A percentile compares a stretch with the other conserved stretches of the same genome.
Conservation (phyloP, 75 land plant genomes). For the Picea sitchensis region DNA sequence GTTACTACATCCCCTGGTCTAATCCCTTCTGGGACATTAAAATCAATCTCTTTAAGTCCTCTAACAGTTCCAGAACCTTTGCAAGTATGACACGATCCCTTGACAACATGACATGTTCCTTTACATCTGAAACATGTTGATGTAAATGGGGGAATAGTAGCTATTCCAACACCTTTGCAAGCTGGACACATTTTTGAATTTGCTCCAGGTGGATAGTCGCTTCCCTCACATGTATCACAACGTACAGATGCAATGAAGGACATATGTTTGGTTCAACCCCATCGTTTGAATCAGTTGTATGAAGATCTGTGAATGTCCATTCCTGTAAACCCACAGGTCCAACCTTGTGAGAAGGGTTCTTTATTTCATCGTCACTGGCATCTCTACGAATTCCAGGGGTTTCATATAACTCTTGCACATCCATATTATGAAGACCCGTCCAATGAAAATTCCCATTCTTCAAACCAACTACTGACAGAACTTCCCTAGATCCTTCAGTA, state of each 20-base stretch:
- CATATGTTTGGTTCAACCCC: constrained; percentile 11
- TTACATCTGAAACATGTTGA: constrained; percentile 67
- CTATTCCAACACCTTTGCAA: constrained; percentile 70
- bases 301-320: constrained; percentile 21
- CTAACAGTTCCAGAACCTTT: constrained; percentile 64
- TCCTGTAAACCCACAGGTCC: constrained; percentile 26
- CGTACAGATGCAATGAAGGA: constrained; percentile 36
- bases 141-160: constrained; percentile 62
- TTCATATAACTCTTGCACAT: constrained; percentile 36
- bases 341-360: constrained; percentile 45
- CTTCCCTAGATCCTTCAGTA: neutral
- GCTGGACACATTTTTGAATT: constrained; percentile 48
- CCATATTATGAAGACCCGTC: constrained; percentile 10
- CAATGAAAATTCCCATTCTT: neutral
- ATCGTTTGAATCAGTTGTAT: constrained; percentile 27
- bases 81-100: constrained; percentile 29
- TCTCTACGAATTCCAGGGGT: constrained; percentile 48
- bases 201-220: constrained; percentile 60
- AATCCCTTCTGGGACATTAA: constrained; percentile 72
- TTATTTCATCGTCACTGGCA: constrained; percentile 54
- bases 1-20: constrained; percentile 12
- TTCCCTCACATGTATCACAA: constrained; percentile 61
- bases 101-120: constrained; percentile 54
- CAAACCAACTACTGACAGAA: neutral
- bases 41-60: constrained; percentile 57